Base-by-base conservation (phyloP, 345 rosid genomes). In the Geranium rotundifolium region DNA sequence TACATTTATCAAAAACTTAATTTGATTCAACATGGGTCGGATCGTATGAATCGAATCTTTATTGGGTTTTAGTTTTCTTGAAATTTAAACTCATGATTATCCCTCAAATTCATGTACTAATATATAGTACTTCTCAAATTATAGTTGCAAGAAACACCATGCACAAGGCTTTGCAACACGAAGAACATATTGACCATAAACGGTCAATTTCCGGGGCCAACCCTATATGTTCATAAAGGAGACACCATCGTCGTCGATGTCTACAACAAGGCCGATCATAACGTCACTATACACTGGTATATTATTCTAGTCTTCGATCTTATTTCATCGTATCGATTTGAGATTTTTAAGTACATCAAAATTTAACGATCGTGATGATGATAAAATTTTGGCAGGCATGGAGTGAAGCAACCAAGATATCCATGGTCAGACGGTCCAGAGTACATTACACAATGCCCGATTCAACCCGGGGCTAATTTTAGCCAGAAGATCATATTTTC, bases 371-470 rank as follows among this genome's bases (percentile, higher is more conserved):
- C 17, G n/a, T 19, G 14, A 63, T 4, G 8, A 29, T 4, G 4
- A 0, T 14, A n/a, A 31, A 8, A 49, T 6, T 63, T 9, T 3
- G 16, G 29, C 54, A 80, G 79, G 84, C 81, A 77, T 41, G 84
- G 81, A 16, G 76, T 80, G 64, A 72, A 64, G 16, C 79, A 67
- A 14, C 84, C 84, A 0, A 70, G 75, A 16, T 55, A 59, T 55
- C 81, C 81, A 0, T 76, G 81, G 84, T 69, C 79, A 1, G 81
- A 80, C 54, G 84, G 84, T n/a, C 84, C 84, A 0, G 79, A 63
- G 63, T 74, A 65, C 23, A 60, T 77, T 50, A 80, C 84, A 4
- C 79, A 77, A 30, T 80, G 84, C 17, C 79, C 84, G 15, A 63
- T 80, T 4, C 58, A 65, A 27, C 74, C 76, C 0, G 71, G 79